Conservation (phyloP, 371 early-diverging fungal genomes). For the Mortierella sp. region DNA sequence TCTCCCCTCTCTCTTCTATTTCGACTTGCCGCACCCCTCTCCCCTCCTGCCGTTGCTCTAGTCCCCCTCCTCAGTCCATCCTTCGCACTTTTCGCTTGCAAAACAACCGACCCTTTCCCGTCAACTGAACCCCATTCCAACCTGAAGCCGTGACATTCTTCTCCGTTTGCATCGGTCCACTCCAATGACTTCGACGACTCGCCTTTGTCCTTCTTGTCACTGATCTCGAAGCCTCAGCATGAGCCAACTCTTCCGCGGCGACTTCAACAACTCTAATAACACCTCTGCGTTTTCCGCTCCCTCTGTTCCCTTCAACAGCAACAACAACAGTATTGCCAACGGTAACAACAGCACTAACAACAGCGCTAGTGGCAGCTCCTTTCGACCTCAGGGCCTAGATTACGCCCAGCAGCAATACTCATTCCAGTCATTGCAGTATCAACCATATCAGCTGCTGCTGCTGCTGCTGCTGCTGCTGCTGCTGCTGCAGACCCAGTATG, state of each 20-base stretch:
- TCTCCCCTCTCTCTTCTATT: too few species aligned
- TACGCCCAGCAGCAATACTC: conserved; percentile 7
- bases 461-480: conserved; percentile 11
- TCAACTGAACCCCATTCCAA: too few species aligned
- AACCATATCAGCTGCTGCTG: conserved; percentile 6
- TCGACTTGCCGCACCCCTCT: too few species aligned
- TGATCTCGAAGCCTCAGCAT: conserved; percentile 19
- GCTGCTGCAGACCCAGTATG: conserved; percentile 12
- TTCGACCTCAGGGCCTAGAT: conserved; percentile 4
- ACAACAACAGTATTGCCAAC: conserved; percentile 4
- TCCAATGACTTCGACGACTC: conserved; percentile 1
- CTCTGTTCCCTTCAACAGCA: conserved; percentile 5
- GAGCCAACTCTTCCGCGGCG: conserved; percentile 25
- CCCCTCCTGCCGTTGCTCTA: too few species aligned
- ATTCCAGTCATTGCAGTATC: conserved; percentile 1
- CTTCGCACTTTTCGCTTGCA: too few species aligned
- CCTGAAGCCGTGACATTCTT: too few species aligned
- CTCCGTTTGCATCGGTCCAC: neutral
- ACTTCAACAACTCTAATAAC: conserved; percentile 4
- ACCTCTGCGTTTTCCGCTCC: neutral
- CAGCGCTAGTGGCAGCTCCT: neutral
- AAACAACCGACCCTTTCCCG: too few species aligned
- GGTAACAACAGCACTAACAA: neutral
- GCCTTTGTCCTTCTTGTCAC: conserved; percentile 1
- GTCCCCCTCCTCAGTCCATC: too few species aligned